Evolutionary conservation across 169 alveolate genomes (phyloP).

Genomic region (Pseudocohnilembus persalinus): DNA sequence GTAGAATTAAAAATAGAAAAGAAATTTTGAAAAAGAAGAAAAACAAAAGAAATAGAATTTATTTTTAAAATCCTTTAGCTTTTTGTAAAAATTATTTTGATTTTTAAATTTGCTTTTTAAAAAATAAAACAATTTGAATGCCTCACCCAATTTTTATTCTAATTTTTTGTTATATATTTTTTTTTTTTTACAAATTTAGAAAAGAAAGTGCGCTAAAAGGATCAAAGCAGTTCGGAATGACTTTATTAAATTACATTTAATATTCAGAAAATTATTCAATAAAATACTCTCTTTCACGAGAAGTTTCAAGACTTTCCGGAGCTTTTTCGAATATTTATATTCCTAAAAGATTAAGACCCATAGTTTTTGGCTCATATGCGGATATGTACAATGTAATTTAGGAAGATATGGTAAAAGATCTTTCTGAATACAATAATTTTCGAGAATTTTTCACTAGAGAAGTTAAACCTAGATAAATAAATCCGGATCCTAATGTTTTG

Average conservation of each 20-base stretch:
- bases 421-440: slow-evolving; percentile 48
- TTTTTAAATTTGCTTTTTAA: no score
- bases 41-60: no score
- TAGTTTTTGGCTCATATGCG: slow-evolving; percentile 44
- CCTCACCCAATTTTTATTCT: no score
- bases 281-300: slow-evolving; percentile 19
- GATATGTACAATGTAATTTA: slow-evolving; percentile 50
- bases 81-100: no score
- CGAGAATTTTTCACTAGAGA: slow-evolving; percentile 65
- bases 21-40: no score
- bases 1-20: no score
- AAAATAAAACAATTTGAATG: no score
- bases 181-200: no score
- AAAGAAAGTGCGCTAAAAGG: not conserved
- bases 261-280: not conserved
- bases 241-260: not conserved
- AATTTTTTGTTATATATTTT: no score
- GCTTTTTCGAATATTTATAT: slow-evolving; percentile 31
- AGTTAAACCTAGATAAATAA: slow-evolving; percentile 54
- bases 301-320: slow-evolving; percentile 46
- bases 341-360: slow-evolving; percentile 33
- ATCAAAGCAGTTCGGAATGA: not conserved
- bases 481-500: not conserved
- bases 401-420: slow-evolving; percentile 43
- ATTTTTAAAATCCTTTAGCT: no score